These are phyloP conservation scores for Pedinophyceae sp. DNA, from an alignment of 139 green algal species.

Conservation along the genomic window DNA sequence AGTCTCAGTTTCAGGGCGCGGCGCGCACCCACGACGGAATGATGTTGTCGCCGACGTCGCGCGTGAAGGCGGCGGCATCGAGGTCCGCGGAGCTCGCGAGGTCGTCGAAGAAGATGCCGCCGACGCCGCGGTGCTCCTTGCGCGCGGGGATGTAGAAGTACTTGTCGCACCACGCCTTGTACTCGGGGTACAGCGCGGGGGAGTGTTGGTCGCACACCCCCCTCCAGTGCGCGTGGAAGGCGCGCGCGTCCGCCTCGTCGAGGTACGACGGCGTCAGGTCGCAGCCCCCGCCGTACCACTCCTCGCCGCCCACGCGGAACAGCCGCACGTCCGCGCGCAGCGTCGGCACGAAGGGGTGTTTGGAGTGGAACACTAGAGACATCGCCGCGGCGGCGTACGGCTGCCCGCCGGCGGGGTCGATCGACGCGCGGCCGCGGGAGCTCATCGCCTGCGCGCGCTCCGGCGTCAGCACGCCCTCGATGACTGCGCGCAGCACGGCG, in stretches of 20 bases:
- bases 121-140: conserved; percentile 81
- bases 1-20: conserved; percentile 44
- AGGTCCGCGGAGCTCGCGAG: conserved; percentile 22
- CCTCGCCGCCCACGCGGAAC: conserved; percentile 50
- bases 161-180: conserved; percentile 83
- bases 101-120: conserved; percentile 96
- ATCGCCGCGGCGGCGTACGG: conserved; percentile 75
- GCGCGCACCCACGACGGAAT: conserved; percentile 17
- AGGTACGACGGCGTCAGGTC: conserved; percentile 92
- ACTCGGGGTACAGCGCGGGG: conserved; percentile 48
- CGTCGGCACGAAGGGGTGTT: conserved; percentile 76
- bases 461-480: conserved; percentile 47
- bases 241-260: conserved; percentile 38
- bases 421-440: conserved; percentile 32
- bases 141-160: conserved; percentile 95
- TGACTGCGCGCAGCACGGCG: conserved; percentile 23
- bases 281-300: conserved; percentile 86
- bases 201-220: not conserved
- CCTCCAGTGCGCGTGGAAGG: conserved; percentile 76
- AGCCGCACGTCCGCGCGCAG: conserved; percentile 81
- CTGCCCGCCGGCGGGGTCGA: conserved; percentile 54
- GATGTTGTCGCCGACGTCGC: conserved; percentile 17
- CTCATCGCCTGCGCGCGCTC: conserved; percentile 41
- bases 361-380: conserved; percentile 83
- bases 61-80: conserved; percentile 35